phyloP scores from a whole-genome alignment of 805 yeast genomes.

The Novakomyces olei region DNA sequence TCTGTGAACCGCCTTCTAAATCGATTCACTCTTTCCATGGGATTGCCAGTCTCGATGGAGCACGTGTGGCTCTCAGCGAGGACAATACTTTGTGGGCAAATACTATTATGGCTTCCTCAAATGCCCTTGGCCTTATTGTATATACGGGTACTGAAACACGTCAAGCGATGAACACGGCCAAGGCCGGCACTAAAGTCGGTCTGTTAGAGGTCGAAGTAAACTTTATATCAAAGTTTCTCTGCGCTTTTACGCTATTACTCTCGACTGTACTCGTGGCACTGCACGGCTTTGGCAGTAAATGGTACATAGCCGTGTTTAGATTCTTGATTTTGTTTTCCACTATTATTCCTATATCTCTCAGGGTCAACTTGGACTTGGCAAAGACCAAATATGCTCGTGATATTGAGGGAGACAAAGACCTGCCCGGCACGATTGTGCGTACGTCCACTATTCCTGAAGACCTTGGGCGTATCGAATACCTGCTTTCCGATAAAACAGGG shows the following conservation, averaged over 20 bases:
- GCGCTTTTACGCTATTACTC: slow-evolving; percentile 62
- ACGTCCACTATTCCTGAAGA: slow-evolving; percentile 97
- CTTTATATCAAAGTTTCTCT: slow-evolving; percentile 63
- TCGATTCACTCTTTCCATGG: slow-evolving; percentile 69
- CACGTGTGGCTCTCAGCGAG: slow-evolving; percentile 43
- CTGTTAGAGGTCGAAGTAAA: slow-evolving; percentile 79
- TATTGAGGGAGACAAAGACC: slow-evolving; percentile 66
- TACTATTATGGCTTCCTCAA: slow-evolving; percentile 86
- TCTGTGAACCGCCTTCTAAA: slow-evolving; percentile 63
- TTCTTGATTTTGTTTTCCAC: slow-evolving; percentile 82
- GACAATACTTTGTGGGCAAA: slow-evolving; percentile 97
- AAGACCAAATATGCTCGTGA: slow-evolving; percentile 90
- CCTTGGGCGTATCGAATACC: slow-evolving; percentile 81
- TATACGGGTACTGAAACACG: slow-evolving; percentile 89
- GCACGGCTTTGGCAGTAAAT: slow-evolving; percentile 43
- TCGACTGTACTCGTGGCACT: slow-evolving; percentile 58
- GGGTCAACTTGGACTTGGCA: slow-evolving; percentile 88
- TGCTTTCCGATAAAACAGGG: slow-evolving; percentile 87
- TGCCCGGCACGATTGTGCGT: slow-evolving; percentile 76
- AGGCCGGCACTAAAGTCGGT: slow-evolving; percentile 72
- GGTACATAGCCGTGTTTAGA: slow-evolving; percentile 84
- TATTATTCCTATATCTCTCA: slow-evolving; percentile 82
- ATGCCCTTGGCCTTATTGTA: slow-evolving; percentile 66
- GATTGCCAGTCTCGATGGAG: slow-evolving; percentile 35
- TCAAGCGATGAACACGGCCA: slow-evolving; percentile 81